These are phyloP conservation scores for Populus euphratica DNA, from an alignment of 345 rosid genomes.

Conservation along the genomic window DNA sequence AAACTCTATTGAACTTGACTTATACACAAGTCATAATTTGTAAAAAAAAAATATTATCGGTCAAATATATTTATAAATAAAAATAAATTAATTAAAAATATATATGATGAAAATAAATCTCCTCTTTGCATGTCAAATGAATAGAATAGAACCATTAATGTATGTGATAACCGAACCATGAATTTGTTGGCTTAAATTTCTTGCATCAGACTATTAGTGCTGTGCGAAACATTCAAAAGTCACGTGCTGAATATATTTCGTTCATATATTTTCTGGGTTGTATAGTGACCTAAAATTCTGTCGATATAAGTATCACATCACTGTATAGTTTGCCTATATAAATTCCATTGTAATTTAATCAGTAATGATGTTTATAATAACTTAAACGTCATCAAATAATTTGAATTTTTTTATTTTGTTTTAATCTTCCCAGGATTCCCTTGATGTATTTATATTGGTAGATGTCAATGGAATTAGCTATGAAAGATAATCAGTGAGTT, in stretches of 20 bases:
- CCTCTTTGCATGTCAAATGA: accelerated
- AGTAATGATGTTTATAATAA: accelerated
- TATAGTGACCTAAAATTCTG: accelerated
- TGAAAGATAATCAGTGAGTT: too few species aligned
- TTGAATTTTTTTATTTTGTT: too few species aligned
- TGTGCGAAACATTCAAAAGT: too few species aligned
- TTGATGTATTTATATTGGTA: too few species aligned
- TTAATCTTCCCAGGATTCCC: too few species aligned
- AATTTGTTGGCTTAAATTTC: accelerated
- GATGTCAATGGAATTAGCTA: accelerated
- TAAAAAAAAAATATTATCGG: accelerated
- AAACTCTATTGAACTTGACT: accelerated
- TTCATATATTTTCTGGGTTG: too few species aligned
- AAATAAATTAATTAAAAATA: too few species aligned
- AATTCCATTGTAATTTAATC: too few species aligned
- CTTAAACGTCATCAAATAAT: too few species aligned
- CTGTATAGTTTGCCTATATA: accelerated
- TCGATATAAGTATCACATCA: accelerated
- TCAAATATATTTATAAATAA: too few species aligned
- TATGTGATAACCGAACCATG: accelerated
- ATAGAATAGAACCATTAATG: accelerated
- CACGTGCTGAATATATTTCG: too few species aligned
- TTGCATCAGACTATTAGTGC: accelerated
- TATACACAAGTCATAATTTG: accelerated
- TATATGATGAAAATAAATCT: too few species aligned